Evolutionary conservation across 169 alveolate genomes (phyloP).

Genomic region (Eimeria sp.): DNA sequence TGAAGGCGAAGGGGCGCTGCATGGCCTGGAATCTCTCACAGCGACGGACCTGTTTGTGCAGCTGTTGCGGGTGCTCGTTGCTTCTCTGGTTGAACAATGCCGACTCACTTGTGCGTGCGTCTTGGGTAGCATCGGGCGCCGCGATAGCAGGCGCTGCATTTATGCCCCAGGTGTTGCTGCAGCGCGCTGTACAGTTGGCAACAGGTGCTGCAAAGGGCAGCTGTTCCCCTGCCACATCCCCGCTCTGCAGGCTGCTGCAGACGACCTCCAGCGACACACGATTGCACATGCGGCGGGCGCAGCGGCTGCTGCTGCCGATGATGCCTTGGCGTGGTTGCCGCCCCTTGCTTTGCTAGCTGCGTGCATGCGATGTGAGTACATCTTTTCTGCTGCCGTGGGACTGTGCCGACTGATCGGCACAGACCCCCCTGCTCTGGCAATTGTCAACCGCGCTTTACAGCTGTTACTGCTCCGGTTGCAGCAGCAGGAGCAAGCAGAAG

Average conservation of each 20-base stretch:
- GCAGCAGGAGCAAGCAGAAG: conserved; percentile 67
- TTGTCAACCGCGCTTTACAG: conserved; percentile 48
- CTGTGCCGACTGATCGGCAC: conserved; percentile 64
- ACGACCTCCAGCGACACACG: conserved; percentile 78
- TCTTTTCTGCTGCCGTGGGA: conserved; percentile 56
- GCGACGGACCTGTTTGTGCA: conserved; percentile 75
- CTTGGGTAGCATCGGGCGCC: not conserved
- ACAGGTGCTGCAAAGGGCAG: conserved; percentile 29
- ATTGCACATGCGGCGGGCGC: conserved; percentile 63
- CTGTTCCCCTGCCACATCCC: conserved; percentile 59
- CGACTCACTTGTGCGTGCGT: conserved; percentile 74
- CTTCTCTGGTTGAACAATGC: conserved; percentile 75
- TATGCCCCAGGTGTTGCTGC: conserved; percentile 61
- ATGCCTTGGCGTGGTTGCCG: conserved; percentile 64
- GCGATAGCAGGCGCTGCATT: conserved; percentile 12
- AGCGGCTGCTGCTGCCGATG: conserved; percentile 55
- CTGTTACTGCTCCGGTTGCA: conserved; percentile 60
- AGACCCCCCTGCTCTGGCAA: conserved; percentile 58
- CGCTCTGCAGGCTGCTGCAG: conserved; percentile 55
- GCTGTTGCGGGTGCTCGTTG: conserved; percentile 64
- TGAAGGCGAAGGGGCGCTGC: conserved; percentile 83
- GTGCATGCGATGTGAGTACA: conserved; percentile 59
- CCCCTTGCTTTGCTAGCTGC: conserved; percentile 63
- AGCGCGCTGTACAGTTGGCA: not conserved
- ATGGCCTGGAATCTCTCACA: conserved; percentile 75